A percentile compares a stretch with the other conserved stretches of the same genome.
These are phyloP conservation scores for Microdochium paspali DNA, from an alignment of 2,329 filamentous ascomycete genomes.

Conservation along the genomic window DNA sequence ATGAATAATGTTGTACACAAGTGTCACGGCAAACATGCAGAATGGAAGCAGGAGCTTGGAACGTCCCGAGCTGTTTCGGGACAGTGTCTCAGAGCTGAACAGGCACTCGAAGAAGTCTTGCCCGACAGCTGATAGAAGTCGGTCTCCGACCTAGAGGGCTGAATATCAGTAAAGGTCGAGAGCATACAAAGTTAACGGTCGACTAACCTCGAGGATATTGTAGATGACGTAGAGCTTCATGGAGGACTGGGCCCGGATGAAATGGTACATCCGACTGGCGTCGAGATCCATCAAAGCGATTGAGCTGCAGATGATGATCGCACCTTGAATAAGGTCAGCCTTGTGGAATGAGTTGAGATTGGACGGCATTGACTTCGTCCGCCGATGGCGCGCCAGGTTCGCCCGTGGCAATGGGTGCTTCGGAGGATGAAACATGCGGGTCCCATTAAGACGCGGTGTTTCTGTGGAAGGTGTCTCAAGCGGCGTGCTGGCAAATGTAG, in stretches of 20 bases:
- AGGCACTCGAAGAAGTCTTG: slow-evolving; percentile 96
- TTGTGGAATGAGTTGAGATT: slow-evolving; percentile 82
- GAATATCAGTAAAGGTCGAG: slow-evolving; percentile 1
- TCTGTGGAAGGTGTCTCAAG: slow-evolving; percentile 4
- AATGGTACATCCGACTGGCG: slow-evolving; percentile 96
- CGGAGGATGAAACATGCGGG: slow-evolving; percentile 17
- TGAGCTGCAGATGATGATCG: slow-evolving; percentile 80
- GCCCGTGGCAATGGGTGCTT: slow-evolving; percentile 20
- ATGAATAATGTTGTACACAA: slow-evolving; percentile 83
- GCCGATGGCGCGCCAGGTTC: slow-evolving; percentile 49
- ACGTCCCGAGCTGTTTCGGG: slow-evolving; percentile 76
- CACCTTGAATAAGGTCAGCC: slow-evolving; percentile 84
- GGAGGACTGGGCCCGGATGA: slow-evolving; percentile 88
- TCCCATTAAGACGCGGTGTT: slow-evolving; percentile 10
- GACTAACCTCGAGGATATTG: slow-evolving; percentile 75
- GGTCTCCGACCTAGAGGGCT: slow-evolving; percentile 58
- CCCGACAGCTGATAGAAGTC: slow-evolving; percentile 79
- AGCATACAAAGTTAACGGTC: neutral
- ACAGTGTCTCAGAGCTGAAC: slow-evolving; percentile 86
- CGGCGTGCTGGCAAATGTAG: slow-evolving; percentile 8
- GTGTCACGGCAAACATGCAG: slow-evolving; percentile 80
- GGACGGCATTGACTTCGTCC: slow-evolving; percentile 79
- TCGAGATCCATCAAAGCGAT: slow-evolving; percentile 82
- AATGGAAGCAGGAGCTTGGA: slow-evolving; percentile 85
- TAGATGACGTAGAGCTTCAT: slow-evolving; percentile 99